Base-by-base conservation (phyloP, 495 filamentous ascomycete genomes). In the Lindgomyces ingoldianus region DNA sequence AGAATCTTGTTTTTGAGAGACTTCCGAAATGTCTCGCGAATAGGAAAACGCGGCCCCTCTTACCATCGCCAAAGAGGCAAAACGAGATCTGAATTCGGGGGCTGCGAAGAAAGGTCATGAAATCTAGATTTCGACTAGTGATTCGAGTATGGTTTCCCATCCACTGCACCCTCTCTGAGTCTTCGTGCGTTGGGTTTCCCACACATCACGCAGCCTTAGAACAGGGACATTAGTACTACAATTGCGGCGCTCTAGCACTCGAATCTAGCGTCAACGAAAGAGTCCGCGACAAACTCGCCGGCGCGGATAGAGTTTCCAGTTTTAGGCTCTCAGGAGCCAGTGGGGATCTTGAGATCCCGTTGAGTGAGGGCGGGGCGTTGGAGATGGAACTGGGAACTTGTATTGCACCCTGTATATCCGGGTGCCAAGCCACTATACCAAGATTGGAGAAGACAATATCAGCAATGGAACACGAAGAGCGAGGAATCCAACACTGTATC, bases 241-340 rank as follows among this genome's bases (percentile, higher is more conserved):
- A 51, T 26, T 19, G 22, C 29, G 4, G 22, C 59, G 18, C 39
- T 29, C 60, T 21, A 84, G 81, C 78, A 16, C 47, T 70, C 48
- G 83, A 86, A 70, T 85, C 83, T 44, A 81, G 81, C 56, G 75
- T 85, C 68, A 75, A 85, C 66, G 73, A 80, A 55, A 68, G 73
- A 67, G 82, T 77, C 19, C 60, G 72, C 14, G 44, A 41, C 62
- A 78, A 78, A 51, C 84, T 85, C 71, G 71, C 77, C 16, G 69
- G 76, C 57, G 70, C 76, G 2, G 64, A 62, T 8, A 77, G 83
- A 18, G 77, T 73, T 46, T 80, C 81, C 55, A 82, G 82, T 45
- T 75, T 76, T 55, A 77, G 74, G 9, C 77, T 80, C 4, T 76
- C 73, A 11, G 77, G 79, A 21, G 76, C 76, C 4, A 82, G 82